Base-by-base conservation (phyloP, 2,329 filamentous ascomycete species). In the Pezicula carpinea region DNA sequence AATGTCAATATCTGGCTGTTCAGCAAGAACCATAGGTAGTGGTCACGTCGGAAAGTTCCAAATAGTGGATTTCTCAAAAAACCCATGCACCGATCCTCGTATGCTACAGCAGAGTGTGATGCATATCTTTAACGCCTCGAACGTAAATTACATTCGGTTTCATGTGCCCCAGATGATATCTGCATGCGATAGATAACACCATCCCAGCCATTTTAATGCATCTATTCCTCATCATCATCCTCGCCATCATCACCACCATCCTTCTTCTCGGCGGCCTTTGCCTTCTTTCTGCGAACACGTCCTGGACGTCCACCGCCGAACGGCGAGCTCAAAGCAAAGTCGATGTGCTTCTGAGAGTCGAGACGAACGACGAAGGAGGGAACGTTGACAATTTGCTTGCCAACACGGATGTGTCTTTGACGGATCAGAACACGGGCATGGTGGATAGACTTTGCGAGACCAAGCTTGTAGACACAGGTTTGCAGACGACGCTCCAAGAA, bases 311-410 rank as follows among this genome's bases (percentile, higher is more conserved):
- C 93, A 72, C 91, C 91, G 76, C 93, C 93, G 68, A 96, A 96
- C 71, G 93, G 92, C 70, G 92, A 97, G 76, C 86, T 95, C 60
- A 99, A 84, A 57, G 93, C 82, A 74, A 99, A 97, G 82, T 99
- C 93, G 68, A 99, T 97, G 87, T 99, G 93, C 89, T 99, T 99
- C 86, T 99, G 93, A 67, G 91, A 96, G 82, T 99, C 93, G 69
- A 99, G 89, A 78, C 93, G 93, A 75, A 99, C 93, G 72, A 99
- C 87, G 87, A 96, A 99, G 47, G 92, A 97, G 60, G 93, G 93
- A 53, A 99, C 93, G 77, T 99, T 99, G 83, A 99, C 93, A 72
- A 99, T 97, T 83, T 99, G 93, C 89, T 99, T 99, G 77, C 93
- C 93, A 71, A 99, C 93, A 70, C 91, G 93, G 79, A 99, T 99